phyloP scores from a whole-genome alignment of 495 filamentous ascomycete species.

The Penicillium waksmanii region DNA sequence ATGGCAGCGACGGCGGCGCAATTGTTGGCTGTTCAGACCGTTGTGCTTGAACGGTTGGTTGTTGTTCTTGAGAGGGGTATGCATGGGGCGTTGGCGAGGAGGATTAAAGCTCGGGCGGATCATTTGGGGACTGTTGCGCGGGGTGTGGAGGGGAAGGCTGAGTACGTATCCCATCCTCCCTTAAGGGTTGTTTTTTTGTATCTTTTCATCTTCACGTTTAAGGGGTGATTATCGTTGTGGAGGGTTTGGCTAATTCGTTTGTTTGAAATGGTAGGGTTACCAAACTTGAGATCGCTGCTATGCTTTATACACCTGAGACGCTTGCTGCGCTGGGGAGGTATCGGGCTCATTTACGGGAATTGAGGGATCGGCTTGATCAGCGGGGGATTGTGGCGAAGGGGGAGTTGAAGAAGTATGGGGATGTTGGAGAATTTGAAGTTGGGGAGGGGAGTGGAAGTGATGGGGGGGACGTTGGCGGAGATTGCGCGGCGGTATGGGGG shows the following conservation, averaged over 20 bases:
- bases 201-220: no score
- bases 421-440: constrained; percentile 23
- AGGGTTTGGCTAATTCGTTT: background rate
- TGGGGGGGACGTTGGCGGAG: constrained; percentile 49
- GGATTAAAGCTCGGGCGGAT: constrained; percentile 55
- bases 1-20: constrained; percentile 45
- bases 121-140: constrained; percentile 63
- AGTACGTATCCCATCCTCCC: constrained; percentile 36
- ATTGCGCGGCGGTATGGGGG: constrained; percentile 63
- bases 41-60: constrained; percentile 44
- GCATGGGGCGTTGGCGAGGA: constrained; percentile 66
- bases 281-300: constrained; percentile 42
- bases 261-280: constrained; percentile 34
- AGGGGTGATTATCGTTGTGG: no score
- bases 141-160: constrained; percentile 55
- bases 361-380: constrained; percentile 51
- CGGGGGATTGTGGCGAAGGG: constrained; percentile 43
- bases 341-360: constrained; percentile 55
- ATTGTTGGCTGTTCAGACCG: constrained; percentile 37
- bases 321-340: constrained; percentile 60
- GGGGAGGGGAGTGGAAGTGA: constrained; percentile 16
- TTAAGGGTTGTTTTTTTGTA: background rate
- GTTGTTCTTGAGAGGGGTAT: constrained; percentile 60
- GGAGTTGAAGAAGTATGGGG: constrained; percentile 59
- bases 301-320: constrained; percentile 63